Conservation (phyloP, 2,329 filamentous ascomycete genomes). For the Phaeosphaeria sp. region DNA sequence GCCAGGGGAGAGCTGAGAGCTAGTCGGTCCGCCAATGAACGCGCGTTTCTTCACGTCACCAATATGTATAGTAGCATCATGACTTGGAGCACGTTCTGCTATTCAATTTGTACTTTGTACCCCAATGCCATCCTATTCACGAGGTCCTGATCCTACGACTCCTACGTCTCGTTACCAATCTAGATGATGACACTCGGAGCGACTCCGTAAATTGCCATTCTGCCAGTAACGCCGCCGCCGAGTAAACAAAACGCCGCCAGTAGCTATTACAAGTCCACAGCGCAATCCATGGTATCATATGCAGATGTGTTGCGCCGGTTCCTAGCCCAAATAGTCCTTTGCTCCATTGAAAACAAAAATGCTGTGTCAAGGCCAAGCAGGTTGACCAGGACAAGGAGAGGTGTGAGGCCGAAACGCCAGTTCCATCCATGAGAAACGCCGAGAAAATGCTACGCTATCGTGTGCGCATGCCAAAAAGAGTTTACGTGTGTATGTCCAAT, state of each 20-base stretch:
- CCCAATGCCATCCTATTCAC: neutral
- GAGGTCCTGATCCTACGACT: neutral
- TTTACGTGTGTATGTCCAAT: neutral
- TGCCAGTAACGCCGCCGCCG: neutral
- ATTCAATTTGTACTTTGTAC: neutral
- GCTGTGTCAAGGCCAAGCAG: neutral
- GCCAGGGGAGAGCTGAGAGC: neutral
- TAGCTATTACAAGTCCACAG: neutral
- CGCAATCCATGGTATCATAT: constrained; percentile 28
- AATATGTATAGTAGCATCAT: neutral
- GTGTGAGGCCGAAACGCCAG: constrained; percentile 21
- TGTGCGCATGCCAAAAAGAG: constrained; percentile 13
- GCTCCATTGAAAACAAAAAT: neutral
- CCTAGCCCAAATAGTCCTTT: neutral
- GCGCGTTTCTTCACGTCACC: neutral
- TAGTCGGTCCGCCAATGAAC: neutral
- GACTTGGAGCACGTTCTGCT: neutral
- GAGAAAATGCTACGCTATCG: constrained; percentile 29
- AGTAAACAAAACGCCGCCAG: neutral
- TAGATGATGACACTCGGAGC: neutral
- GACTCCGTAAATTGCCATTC: neutral
- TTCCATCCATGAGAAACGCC: constrained; percentile 23
- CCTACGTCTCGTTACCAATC: neutral
- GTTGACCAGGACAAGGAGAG: neutral
- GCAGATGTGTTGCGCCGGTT: constrained; percentile 20